Conservation (phyloP, 164 flowering plant species). For the Vitis cinerea region DNA sequence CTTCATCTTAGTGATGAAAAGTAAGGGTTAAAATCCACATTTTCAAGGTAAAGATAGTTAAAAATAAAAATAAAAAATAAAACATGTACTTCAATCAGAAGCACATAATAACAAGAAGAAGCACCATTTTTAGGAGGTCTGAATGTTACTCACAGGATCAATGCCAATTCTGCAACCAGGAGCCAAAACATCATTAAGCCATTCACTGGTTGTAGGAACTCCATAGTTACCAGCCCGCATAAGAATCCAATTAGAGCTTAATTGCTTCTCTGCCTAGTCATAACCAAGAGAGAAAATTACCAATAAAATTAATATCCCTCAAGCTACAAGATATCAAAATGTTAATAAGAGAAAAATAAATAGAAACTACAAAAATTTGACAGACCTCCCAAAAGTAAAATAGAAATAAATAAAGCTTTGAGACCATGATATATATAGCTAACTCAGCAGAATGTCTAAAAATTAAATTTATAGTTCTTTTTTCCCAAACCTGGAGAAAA, state of each 20-base stretch:
- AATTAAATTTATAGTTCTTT: background rate
- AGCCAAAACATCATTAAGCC: slow-evolving; percentile 82
- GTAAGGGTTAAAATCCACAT: too few relatives aligned
- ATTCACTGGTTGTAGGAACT: slow-evolving; percentile 82
- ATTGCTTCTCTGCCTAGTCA: slow-evolving; percentile 87
- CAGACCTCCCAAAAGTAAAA: background rate
- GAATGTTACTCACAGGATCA: slow-evolving; percentile 78
- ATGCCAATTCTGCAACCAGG: slow-evolving; percentile 91
- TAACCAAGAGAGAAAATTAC: background rate
- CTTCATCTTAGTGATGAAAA: background rate
- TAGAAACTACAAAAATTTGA: slow-evolving; percentile 1
- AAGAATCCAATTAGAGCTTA: slow-evolving; percentile 78
- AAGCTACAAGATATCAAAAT: background rate
- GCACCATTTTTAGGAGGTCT: background rate
- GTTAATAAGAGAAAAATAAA: background rate
- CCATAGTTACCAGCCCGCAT: slow-evolving; percentile 92
- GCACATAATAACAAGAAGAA: background rate
- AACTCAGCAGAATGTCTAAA: too few relatives aligned
- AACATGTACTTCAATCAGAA: background rate
- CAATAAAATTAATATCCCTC: background rate
- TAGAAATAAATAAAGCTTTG: background rate
- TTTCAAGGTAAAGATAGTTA: background rate
- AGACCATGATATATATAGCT: background rate
- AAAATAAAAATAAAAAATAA: background rate
- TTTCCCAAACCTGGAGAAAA: slow-evolving; percentile 77